Conservation (phyloP, 2,329 filamentous ascomycete species). For the Colletotrichum echinochloae region DNA sequence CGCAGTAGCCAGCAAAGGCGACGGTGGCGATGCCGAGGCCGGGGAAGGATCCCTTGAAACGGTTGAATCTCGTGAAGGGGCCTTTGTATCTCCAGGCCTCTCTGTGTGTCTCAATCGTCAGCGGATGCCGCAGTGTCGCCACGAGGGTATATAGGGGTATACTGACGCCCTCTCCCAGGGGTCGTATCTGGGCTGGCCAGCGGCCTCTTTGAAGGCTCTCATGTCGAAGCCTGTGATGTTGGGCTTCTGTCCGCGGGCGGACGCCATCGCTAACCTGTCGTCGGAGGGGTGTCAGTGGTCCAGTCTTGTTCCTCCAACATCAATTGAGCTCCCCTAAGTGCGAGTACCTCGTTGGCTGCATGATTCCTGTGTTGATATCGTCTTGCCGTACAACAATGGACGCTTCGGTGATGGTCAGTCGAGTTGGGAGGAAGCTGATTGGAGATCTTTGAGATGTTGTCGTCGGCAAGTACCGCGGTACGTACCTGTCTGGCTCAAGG, state of each 20-base stretch:
- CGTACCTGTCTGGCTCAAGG: conserved; percentile 17
- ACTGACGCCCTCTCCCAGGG: conserved; percentile 75
- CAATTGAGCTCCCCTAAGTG: conserved; percentile 20
- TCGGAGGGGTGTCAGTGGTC: conserved; percentile 1
- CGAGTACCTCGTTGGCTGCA: conserved; percentile 47
- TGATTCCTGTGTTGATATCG: conserved; percentile 44
- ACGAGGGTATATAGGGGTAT: not conserved
- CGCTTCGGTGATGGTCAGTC: conserved; percentile 32
- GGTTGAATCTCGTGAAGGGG: conserved; percentile 87
- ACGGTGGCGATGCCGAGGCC: conserved; percentile 93
- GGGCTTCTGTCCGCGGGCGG: conserved; percentile 61
- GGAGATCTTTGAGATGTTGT: conserved; percentile 37
- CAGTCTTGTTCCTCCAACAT: not conserved
- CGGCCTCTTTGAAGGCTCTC: conserved; percentile 79
- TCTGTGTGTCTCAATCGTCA: conserved; percentile 60
- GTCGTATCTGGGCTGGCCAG: conserved; percentile 72
- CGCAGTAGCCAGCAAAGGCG: conserved; percentile 90
- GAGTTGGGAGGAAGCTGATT: conserved; percentile 41
- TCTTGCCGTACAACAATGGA: conserved; percentile 35
- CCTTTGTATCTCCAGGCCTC: conserved; percentile 96
- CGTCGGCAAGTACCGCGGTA: conserved; percentile 41
- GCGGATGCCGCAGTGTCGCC: conserved; percentile 8
- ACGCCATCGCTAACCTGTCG: conserved; percentile 62
- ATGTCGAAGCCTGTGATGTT: conserved; percentile 96
- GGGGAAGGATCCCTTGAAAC: conserved; percentile 88